Base-by-base conservation (phyloP, 2,329 filamentous ascomycete genomes). In the Thielaviopsis punctulata region DNA sequence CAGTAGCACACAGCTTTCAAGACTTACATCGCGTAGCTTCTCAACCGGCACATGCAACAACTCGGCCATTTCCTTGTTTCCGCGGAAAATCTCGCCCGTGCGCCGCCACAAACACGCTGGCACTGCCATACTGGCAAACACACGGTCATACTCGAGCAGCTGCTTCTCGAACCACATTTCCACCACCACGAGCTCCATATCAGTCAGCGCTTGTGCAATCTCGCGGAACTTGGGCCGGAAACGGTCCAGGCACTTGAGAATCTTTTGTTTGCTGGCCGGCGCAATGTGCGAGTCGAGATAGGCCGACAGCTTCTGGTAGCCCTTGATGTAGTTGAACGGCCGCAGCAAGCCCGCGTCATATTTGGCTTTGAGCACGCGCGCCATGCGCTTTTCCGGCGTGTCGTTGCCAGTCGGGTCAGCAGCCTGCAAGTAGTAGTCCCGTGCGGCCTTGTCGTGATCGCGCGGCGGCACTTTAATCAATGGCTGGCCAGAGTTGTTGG, bases 121-220 rank as follows among this genome's bases (percentile, higher is more conserved):
- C 56, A 98, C 90, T 1, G 92, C 92, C 92, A 98, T 98, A 64
- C 88, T 94, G 1, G 92, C 92, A 69, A 98, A 98, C 1, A 98
- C 89, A 27, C 92, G 86, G 62, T 98, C 92, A 61, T 96, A 96
- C 63, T 96, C 92, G 84, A 96, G 92, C 59, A 98, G 69, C 57
- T 86, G 92, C 61, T 84, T 80, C 66, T 98, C 92, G 62, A 98
- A 96, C 90, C 92, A 96, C 87, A 96, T 95, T 68, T 98, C 92
- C 10, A 96, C 90, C 55, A 89, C 80, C 24, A 96, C 82, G 23
- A 98, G 77, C 66, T 98, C 87, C 64, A 95, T 85, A 66, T 98
- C 92, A 1, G 86, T 95, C 62, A 96, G 71, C 30, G 76, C 82
- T 58, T 96, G 88, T 64, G 94, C 90, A 68, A 93, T 88, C 66